Evolutionary conservation across 2,329 filamentous ascomycete species (phyloP).

Genomic region (Arthrobotrys iridis): DNA sequence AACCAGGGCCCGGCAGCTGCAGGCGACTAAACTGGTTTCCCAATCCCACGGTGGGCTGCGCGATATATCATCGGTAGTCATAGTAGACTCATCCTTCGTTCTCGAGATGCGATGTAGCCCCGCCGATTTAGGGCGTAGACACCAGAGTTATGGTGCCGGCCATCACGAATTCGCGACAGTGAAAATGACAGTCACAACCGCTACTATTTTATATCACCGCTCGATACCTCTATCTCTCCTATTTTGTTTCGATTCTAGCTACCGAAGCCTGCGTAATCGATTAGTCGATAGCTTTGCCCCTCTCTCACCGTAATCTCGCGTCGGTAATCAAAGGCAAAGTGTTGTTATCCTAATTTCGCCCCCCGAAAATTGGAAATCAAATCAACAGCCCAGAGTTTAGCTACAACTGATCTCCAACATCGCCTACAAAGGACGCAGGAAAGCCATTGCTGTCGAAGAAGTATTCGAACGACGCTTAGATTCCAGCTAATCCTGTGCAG

Average conservation of each 20-base stretch:
- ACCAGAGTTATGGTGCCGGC: background rate
- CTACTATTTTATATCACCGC: constrained; percentile 9
- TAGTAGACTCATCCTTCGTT: constrained; percentile 17
- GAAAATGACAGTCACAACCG: constrained; percentile 52
- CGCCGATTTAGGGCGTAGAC: constrained; percentile 44
- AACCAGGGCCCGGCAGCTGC: background rate
- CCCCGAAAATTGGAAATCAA: background rate
- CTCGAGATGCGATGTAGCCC: constrained; percentile 30
- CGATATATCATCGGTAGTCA: constrained; percentile 39
- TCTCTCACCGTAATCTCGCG: constrained; percentile 1
- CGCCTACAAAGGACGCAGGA: background rate
- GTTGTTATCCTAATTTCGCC: constrained; percentile 37
- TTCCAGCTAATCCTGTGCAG: no score
- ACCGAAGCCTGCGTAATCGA: background rate
- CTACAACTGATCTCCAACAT: constrained; percentile 6
- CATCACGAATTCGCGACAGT: constrained; percentile 23
- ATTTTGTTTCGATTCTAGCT: background rate
- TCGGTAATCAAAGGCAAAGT: constrained; percentile 31
- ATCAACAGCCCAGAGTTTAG: background rate
- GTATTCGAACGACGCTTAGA: background rate
- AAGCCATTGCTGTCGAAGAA: background rate
- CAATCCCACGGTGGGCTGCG: constrained; percentile 24
- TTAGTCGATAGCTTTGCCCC: constrained; percentile 23
- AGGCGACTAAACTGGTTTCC: constrained; percentile 8
- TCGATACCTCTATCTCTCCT: background rate